Conservation (phyloP, 306 rosid genomes). For the Alnus glutinosa region DNA sequence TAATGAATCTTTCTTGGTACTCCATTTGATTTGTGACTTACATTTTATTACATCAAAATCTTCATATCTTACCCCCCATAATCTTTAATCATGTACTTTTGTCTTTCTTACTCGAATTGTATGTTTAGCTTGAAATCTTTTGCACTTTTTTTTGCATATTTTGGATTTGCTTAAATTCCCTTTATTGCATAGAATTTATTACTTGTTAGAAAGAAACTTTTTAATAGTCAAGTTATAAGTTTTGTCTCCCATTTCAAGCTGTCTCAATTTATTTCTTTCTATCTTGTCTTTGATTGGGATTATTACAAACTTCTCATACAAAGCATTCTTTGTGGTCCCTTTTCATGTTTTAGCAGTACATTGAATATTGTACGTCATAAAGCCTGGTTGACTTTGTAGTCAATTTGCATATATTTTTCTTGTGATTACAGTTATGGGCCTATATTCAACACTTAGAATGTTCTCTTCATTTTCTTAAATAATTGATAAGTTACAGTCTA, state of each 20-base stretch:
- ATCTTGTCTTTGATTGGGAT: background rate
- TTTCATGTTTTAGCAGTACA: background rate
- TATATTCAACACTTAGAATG: background rate
- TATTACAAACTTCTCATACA: background rate
- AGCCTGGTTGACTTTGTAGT: background rate
- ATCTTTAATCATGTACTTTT: background rate
- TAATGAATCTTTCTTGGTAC: background rate
- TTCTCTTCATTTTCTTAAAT: background rate
- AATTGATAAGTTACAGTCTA: background rate
- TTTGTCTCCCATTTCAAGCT: background rate
- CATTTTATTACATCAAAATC: background rate
- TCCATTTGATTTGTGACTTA: background rate
- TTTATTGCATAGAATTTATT: background rate
- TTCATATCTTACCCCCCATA: background rate
- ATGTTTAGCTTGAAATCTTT: background rate
- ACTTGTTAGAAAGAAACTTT: background rate
- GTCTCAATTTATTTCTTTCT: background rate
- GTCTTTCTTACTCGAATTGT: background rate
- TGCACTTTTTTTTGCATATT: background rate
- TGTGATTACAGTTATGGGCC: background rate
- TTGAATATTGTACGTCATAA: background rate
- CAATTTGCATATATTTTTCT: background rate
- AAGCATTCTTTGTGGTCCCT: background rate
- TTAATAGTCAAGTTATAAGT: background rate
- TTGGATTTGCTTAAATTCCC: background rate